Percentiles rank a stretch among this genome's conserved stretches.
These are phyloP conservation scores for Trichoderma pleuroti DNA, from an alignment of 2,329 filamentous ascomycete genomes.

Conservation along the genomic window DNA sequence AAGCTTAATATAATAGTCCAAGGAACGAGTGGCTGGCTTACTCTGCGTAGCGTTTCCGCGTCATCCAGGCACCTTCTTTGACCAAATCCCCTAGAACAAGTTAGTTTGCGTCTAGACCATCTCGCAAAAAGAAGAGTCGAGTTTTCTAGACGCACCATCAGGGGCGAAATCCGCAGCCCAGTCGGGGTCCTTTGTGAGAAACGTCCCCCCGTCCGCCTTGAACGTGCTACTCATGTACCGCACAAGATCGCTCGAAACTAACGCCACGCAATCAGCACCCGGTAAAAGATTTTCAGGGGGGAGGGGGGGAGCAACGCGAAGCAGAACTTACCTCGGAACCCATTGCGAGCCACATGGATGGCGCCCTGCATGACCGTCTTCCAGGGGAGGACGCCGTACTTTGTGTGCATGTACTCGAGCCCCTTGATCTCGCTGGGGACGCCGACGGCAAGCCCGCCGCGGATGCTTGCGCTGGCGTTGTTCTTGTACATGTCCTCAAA, in stretches of 20 bases:
- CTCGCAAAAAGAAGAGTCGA: background rate
- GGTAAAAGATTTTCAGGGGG: background rate
- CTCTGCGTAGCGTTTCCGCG: slow-evolving; percentile 71
- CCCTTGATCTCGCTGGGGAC: slow-evolving; percentile 76
- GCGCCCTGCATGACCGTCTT: slow-evolving; percentile 69
- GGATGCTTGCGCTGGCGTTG: slow-evolving; percentile 63
- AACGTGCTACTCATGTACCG: slow-evolving; percentile 63
- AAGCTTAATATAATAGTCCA: background rate
- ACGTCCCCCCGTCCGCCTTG: slow-evolving; percentile 43
- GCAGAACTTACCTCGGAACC: slow-evolving; percentile 51
- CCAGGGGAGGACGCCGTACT: slow-evolving; percentile 70
- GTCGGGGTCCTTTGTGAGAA: slow-evolving; percentile 68
- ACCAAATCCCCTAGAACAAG: slow-evolving; percentile 54
- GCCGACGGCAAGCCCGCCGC: slow-evolving; percentile 68
- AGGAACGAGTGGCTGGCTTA: slow-evolving; percentile 29
- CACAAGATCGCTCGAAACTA: slow-evolving; percentile 69
- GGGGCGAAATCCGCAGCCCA: slow-evolving; percentile 91
- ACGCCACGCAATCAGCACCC: background rate
- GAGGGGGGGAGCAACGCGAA: too few relatives aligned
- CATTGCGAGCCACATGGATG: slow-evolving; percentile 67
- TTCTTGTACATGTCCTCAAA: slow-evolving; percentile 80
- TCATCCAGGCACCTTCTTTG: slow-evolving; percentile 71
- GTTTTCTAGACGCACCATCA: slow-evolving; percentile 47
- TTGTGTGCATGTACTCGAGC: slow-evolving; percentile 71
- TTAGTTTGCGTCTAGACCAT: slow-evolving; percentile 4